phyloP scores from a whole-genome alignment of 1,284 basidiomycete genomes.

The Irpex sp. region DNA sequence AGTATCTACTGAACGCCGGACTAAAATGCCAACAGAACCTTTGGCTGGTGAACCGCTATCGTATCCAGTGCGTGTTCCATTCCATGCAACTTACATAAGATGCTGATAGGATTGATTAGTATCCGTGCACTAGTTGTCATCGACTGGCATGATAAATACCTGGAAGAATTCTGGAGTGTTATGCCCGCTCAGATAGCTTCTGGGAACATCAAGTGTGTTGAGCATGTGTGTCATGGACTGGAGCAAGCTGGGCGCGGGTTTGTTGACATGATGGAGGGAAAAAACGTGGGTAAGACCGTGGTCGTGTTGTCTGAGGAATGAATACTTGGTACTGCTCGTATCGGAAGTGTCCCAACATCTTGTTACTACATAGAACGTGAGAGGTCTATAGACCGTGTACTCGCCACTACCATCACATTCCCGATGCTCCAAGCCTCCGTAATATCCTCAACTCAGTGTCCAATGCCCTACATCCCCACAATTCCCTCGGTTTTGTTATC shows the following conservation, averaged over 20 bases:
- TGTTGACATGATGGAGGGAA: slow-evolving; percentile 1
- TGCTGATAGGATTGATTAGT: background rate
- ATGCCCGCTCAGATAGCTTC: background rate
- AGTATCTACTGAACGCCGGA: background rate
- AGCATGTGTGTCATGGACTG: background rate
- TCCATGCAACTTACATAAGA: too few relatives aligned
- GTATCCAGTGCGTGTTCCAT: background rate
- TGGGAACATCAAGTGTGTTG: background rate
- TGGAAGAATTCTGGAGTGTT: background rate
- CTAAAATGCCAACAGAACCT: background rate
- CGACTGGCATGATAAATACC: background rate
- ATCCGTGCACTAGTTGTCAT: slow-evolving; percentile 1
- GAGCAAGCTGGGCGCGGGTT: background rate
- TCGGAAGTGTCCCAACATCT: too few relatives aligned
- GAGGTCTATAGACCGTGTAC: too few relatives aligned
- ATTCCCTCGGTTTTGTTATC: too few relatives aligned
- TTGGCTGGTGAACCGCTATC: slow-evolving; percentile 2
- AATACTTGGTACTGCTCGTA: too few relatives aligned
- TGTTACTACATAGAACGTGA: too few relatives aligned
- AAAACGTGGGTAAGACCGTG: background rate
- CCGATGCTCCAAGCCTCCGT: too few relatives aligned
- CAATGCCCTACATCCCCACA: too few relatives aligned
- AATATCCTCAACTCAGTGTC: too few relatives aligned
- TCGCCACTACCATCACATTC: too few relatives aligned
- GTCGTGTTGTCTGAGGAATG: background rate